A percentile compares a stretch with the other conserved stretches of the same genome.
phyloP scores from a whole-genome alignment of 495 filamentous ascomycete genomes.

The Pyrenopolyporus hunteri region DNA sequence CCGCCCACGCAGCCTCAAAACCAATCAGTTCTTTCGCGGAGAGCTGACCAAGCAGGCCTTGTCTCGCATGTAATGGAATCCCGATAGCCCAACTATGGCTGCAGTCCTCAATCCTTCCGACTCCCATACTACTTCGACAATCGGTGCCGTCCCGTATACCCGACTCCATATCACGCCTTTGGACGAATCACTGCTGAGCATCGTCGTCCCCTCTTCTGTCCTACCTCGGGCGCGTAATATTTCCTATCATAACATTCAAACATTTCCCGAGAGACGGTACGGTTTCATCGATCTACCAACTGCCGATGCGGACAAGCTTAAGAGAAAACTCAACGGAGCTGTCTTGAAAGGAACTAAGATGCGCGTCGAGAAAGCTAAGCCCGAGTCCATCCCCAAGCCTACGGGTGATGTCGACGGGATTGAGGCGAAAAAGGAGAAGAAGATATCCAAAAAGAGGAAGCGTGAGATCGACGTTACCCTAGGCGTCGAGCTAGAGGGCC shows the following conservation, averaged over 20 bases:
- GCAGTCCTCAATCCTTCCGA: slow-evolving; percentile 15
- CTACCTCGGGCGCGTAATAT: slow-evolving; percentile 72
- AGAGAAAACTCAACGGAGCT: slow-evolving; percentile 90
- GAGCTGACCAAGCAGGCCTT: slow-evolving; percentile 5
- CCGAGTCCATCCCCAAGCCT: slow-evolving; percentile 48
- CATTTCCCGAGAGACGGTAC: slow-evolving; percentile 88
- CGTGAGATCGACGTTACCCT: slow-evolving; percentile 65
- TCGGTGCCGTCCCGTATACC: slow-evolving; percentile 43
- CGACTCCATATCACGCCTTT: slow-evolving; percentile 89
- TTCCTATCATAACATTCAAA: slow-evolving; percentile 81
- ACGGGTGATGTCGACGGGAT: slow-evolving; percentile 44
- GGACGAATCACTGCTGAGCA: slow-evolving; percentile 68
- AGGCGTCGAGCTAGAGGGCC: slow-evolving; percentile 73
- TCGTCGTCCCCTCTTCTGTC: slow-evolving; percentile 71
- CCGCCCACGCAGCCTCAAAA: slow-evolving; percentile 3
- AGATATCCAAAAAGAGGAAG: slow-evolving; percentile 66
- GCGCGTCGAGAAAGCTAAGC: slow-evolving; percentile 76
- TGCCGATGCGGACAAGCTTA: slow-evolving; percentile 83
- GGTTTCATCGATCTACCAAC: slow-evolving; percentile 83
- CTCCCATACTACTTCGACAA: slow-evolving; percentile 4
- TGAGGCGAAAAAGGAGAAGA: slow-evolving; percentile 49
- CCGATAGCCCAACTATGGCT: slow-evolving; percentile 22
- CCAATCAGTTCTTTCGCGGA: not conserved
- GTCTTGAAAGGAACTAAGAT: slow-evolving; percentile 86
- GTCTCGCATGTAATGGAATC: slow-evolving; percentile 10